These are phyloP conservation scores for Ambrosia artemisiifolia DNA, from an alignment of 129 eudicot genomes.

Conservation along the genomic window DNA sequence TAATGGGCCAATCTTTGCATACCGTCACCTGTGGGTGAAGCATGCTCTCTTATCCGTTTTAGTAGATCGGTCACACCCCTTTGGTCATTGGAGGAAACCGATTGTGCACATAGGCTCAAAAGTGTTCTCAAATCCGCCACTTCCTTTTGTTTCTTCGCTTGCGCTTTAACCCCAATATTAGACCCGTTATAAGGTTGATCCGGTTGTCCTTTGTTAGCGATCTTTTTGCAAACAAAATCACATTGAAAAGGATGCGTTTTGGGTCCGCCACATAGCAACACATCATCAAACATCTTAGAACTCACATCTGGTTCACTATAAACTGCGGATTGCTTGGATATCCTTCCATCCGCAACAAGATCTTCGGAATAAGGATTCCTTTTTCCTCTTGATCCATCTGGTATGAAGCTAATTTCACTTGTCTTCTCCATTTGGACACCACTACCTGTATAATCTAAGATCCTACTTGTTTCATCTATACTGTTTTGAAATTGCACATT, in stretches of 20 bases:
- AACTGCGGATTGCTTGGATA: constrained; percentile 49
- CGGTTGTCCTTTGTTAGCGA: constrained; percentile 20
- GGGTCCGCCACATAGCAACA: constrained; percentile 1
- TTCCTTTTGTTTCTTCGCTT: constrained; percentile 50
- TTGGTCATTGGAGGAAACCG: constrained; percentile 53
- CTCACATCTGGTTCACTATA: constrained; percentile 48
- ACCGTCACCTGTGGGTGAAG: constrained; percentile 72
- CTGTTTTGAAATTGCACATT: constrained; percentile 46
- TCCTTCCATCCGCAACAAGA: constrained; percentile 37
- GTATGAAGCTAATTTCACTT: background rate
- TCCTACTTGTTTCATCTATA: constrained; percentile 56
- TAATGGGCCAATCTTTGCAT: constrained; percentile 78
- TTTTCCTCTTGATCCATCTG: constrained; percentile 38
- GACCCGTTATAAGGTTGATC: constrained; percentile 13
- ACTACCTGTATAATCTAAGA: constrained; percentile 44
- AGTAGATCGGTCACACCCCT: constrained; percentile 51
- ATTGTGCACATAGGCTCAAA: constrained; percentile 69
- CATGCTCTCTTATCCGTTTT: constrained; percentile 54
- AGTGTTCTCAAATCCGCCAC: constrained; percentile 62
- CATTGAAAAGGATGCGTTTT: constrained; percentile 34
- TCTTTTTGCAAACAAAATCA: constrained; percentile 36
- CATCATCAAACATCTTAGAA: constrained; percentile 52
- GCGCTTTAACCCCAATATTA: constrained; percentile 40
- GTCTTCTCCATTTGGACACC: constrained; percentile 33
- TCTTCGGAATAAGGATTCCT: constrained; percentile 37